Conservation (phyloP, 148 eudicot genomes). For the Chenopodium berlandieri region DNA sequence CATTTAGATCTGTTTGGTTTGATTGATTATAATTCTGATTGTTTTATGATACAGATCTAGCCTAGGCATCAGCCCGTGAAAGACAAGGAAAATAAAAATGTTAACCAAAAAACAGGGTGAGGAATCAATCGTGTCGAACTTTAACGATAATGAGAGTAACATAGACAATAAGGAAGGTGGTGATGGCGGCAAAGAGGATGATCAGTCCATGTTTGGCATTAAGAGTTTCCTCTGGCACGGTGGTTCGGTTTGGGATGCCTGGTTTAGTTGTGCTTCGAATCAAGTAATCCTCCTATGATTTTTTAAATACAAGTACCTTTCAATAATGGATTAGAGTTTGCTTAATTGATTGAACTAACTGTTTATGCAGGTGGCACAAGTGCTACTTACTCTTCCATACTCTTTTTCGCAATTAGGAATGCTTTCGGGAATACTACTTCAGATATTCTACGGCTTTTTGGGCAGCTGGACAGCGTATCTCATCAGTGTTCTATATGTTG, state of each 20-base stretch:
- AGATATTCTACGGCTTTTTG: conserved; percentile 69
- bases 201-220: conserved; percentile 42
- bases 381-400: conserved; percentile 78
- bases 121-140: conserved; percentile 28
- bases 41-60: conserved; percentile 4
- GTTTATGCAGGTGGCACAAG: conserved; percentile 72
- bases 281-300: conserved; percentile 38
- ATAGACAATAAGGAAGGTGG: conserved; percentile 5
- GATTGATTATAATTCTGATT: not conserved
- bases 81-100: not conserved
- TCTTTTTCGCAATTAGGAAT: conserved; percentile 86
- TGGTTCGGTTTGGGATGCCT: conserved; percentile 86
- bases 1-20: conserved; percentile 2
- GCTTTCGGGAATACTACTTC: conserved; percentile 70
- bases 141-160: conserved; percentile 13
- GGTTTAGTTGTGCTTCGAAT: conserved; percentile 86
- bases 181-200: conserved; percentile 21
- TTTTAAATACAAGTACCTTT: no score
- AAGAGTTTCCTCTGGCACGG: conserved; percentile 72
- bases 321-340: no score
- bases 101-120: conserved; percentile 22
- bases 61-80: not conserved
- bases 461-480: conserved; percentile 96
- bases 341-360: not conserved
- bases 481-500: conserved; percentile 81